phyloP scores from a whole-genome alignment of 2,329 filamentous ascomycete genomes.

The Graphium sp. region DNA sequence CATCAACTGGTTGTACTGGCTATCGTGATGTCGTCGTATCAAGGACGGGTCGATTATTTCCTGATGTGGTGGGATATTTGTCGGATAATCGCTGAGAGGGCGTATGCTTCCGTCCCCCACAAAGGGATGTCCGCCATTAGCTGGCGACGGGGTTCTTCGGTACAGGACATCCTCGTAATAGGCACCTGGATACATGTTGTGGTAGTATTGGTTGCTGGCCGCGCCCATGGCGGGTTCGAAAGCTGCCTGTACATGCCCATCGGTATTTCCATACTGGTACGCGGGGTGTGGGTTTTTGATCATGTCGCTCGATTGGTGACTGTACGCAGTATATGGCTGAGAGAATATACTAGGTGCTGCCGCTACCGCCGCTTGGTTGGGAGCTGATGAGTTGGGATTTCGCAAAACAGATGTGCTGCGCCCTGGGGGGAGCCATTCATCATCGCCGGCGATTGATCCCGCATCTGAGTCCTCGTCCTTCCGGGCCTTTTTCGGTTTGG shows the following conservation, averaged over 20 bases:
- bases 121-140: slow-evolving; percentile 1
- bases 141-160: slow-evolving; percentile 16
- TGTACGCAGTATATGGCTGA: no score
- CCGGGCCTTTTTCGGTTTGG: slow-evolving; percentile 39
- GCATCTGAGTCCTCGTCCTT: slow-evolving; percentile 14
- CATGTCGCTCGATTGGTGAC: no score
- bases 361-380: no score
- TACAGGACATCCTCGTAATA: slow-evolving; percentile 14
- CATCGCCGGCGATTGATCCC: slow-evolving; percentile 22
- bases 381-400: no score
- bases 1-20: slow-evolving; percentile 1
- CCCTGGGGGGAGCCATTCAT: slow-evolving; percentile 3
- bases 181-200: slow-evolving; percentile 11
- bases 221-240: slow-evolving; percentile 16
- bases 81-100: slow-evolving; percentile 3
- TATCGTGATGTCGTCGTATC: slow-evolving; percentile 3
- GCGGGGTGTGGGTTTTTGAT: slow-evolving; percentile 13
- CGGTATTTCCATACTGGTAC: slow-evolving; percentile 17
- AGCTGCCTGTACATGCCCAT: slow-evolving; percentile 17
- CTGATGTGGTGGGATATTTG: not conserved
- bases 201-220: slow-evolving; percentile 18
- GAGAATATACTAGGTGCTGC: no score
- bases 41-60: slow-evolving; percentile 2
- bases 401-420: no score
- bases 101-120: not conserved